Evolutionary conservation across 371 early-diverging fungal species (phyloP).

Genomic region (Rhizopus sp.): DNA sequence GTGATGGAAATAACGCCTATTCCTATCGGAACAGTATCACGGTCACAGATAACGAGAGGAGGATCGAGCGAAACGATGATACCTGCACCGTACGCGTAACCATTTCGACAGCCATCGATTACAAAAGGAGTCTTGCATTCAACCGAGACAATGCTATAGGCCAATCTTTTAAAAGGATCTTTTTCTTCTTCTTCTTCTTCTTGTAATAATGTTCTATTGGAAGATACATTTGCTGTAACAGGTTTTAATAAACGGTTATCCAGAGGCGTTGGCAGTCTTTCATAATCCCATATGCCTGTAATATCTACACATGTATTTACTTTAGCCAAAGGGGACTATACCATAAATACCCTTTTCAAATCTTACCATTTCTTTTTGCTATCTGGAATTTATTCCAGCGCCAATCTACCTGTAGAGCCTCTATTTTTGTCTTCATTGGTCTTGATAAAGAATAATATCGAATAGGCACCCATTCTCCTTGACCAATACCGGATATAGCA

Average conservation of each 20-base stretch:
- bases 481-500: conserved; percentile 65
- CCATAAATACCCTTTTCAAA: too few relatives aligned
- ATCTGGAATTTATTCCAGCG: conserved; percentile 83
- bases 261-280: conserved; percentile 54
- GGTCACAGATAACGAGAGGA: conserved; percentile 78
- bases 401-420: conserved; percentile 77
- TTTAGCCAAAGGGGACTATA: background rate
- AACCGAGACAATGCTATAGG: conserved; percentile 56
- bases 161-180: conserved; percentile 13
- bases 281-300: conserved; percentile 85
- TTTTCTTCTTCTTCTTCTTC: background rate
- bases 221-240: background rate
- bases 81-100: conserved; percentile 75
- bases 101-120: conserved; percentile 70
- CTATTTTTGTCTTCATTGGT: conserved; percentile 69
- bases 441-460: conserved; percentile 69
- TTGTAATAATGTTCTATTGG: background rate
- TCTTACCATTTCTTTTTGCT: conserved; percentile 76
- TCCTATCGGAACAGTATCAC: conserved; percentile 78
- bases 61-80: conserved; percentile 72
- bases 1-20: conserved; percentile 78
- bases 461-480: conserved; percentile 81
- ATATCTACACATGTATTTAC: conserved; percentile 31
- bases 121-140: conserved; percentile 73
- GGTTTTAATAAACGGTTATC: background rate